Evolutionary conservation across 2,329 filamentous ascomycete genomes (phyloP).

Genomic region (Arthrobotrys sphaeroides): DNA sequence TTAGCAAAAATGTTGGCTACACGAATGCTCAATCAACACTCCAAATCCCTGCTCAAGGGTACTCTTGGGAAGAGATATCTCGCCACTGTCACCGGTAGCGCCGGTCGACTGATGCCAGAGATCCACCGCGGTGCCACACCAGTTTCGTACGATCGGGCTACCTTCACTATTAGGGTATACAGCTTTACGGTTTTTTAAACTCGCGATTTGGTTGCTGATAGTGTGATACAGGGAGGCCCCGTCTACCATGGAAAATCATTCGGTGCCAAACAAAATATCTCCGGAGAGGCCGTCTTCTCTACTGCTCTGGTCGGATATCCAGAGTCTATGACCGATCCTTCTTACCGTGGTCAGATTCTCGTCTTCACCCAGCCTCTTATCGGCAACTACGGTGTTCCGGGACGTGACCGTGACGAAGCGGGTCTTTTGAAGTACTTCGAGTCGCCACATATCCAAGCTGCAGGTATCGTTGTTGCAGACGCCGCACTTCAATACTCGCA

Average conservation of each 20-base stretch:
- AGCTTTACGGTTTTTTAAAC: background rate
- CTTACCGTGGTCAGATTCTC: constrained; percentile 91
- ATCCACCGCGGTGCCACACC: constrained; percentile 70
- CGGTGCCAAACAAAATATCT: constrained; percentile 94
- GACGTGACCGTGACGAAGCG: constrained; percentile 81
- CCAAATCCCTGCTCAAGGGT: constrained; percentile 63
- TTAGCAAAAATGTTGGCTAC: constrained; percentile 69
- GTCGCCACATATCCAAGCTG: constrained; percentile 95
- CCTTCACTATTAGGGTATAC: constrained; percentile 86
- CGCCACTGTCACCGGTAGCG: constrained; percentile 75
- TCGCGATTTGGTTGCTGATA: constrained; percentile 46
- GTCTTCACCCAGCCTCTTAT: constrained; percentile 98
- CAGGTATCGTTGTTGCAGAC: constrained; percentile 94
- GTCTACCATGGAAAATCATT: constrained; percentile 97
- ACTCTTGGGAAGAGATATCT: constrained; percentile 65
- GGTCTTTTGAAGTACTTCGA: constrained; percentile 98
- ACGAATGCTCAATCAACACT: constrained; percentile 65
- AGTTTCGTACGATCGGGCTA: constrained; percentile 79
- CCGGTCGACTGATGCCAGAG: constrained; percentile 73
- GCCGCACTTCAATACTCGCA: constrained; percentile 94
- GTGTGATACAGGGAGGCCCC: constrained; percentile 77
- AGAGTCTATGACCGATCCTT: constrained; percentile 89
- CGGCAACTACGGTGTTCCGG: constrained; percentile 97
- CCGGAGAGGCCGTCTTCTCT: constrained; percentile 97
- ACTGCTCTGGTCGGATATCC: constrained; percentile 98